phyloP scores from a whole-genome alignment of 163 green algal species.

The Botryococcus braunii region DNA sequence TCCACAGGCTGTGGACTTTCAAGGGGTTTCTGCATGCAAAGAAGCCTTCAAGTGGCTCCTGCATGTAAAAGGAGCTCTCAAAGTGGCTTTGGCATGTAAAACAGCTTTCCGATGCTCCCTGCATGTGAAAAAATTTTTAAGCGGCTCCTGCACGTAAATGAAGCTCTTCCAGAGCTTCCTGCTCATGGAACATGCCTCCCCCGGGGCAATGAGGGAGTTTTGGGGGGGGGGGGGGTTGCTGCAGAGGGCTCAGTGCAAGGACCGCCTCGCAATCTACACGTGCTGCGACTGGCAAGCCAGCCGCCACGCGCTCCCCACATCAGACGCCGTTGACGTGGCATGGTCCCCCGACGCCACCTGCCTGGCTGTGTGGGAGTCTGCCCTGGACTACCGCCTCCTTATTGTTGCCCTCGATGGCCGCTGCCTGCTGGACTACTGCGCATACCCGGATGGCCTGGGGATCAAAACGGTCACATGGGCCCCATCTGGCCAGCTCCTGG shows the following conservation, averaged over 20 bases:
- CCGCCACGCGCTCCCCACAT: slow-evolving; percentile 27
- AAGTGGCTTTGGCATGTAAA: background rate
- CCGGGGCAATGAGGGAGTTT: too few species aligned
- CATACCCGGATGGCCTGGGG: slow-evolving; percentile 59
- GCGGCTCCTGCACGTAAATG: background rate
- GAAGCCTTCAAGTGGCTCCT: background rate
- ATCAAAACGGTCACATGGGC: slow-evolving; percentile 63
- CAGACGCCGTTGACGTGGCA: slow-evolving; percentile 59
- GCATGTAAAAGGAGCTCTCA: background rate
- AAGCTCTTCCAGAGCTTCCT: too few species aligned
- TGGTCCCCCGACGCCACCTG: slow-evolving; percentile 67
- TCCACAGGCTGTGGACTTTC: background rate
- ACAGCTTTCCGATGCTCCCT: background rate
- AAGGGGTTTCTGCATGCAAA: slow-evolving; percentile 9
- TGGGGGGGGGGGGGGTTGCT: too few species aligned
- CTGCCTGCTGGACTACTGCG: slow-evolving; percentile 40
- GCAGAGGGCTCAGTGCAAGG: slow-evolving; percentile 65
- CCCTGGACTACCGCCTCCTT: slow-evolving; percentile 41
- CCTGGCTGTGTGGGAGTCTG: slow-evolving; percentile 71
- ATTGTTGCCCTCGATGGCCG: slow-evolving; percentile 52
- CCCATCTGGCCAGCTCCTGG: slow-evolving; percentile 65
- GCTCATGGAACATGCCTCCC: too few species aligned
- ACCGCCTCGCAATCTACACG: slow-evolving; percentile 52
- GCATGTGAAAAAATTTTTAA: background rate
- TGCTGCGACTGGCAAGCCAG: slow-evolving; percentile 28